Percentiles rank a stretch among this genome's conserved stretches.
Conservation (phyloP, 2,329 filamentous ascomycete genomes). For the Calcarisporium arbuscula region DNA sequence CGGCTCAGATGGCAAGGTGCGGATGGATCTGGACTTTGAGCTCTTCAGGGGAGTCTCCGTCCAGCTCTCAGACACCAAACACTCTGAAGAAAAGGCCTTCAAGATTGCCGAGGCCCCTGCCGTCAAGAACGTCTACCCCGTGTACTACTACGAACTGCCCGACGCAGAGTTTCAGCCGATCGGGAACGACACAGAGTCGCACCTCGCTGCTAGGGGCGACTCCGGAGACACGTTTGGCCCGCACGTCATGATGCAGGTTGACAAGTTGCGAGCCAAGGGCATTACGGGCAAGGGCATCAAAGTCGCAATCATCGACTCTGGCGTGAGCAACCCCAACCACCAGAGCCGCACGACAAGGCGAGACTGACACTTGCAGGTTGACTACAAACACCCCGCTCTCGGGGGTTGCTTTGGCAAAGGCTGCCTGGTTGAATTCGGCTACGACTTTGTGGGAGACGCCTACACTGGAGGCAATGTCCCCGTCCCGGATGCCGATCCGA, state of each 20-base stretch:
- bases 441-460: constrained; percentile 19
- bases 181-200: not conserved
- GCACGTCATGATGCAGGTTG: constrained; percentile 11
- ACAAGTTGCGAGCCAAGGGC: constrained; percentile 9
- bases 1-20: constrained; percentile 11
- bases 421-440: constrained; percentile 26
- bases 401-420: constrained; percentile 52
- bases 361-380: constrained; percentile 35
- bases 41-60: constrained; percentile 21
- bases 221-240: not conserved
- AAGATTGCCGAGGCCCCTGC: constrained; percentile 19
- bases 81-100: constrained; percentile 27
- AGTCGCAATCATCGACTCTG: constrained; percentile 10
- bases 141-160: constrained; percentile 18
- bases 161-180: constrained; percentile 2
- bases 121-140: constrained; percentile 24
- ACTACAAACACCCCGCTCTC: constrained; percentile 53
- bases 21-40: constrained; percentile 15
- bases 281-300: constrained; percentile 11
- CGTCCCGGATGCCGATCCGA: constrained; percentile 13
- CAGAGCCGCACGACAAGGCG: no score
- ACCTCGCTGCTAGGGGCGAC: constrained; percentile 2
- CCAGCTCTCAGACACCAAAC: constrained; percentile 19
- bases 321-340: constrained; percentile 24
- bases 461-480: constrained; percentile 12